Percentiles rank a stretch among this genome's conserved stretches.
phyloP scores from a whole-genome alignment of 2,329 filamentous ascomycete genomes.

The Fusarium subglutinans region DNA sequence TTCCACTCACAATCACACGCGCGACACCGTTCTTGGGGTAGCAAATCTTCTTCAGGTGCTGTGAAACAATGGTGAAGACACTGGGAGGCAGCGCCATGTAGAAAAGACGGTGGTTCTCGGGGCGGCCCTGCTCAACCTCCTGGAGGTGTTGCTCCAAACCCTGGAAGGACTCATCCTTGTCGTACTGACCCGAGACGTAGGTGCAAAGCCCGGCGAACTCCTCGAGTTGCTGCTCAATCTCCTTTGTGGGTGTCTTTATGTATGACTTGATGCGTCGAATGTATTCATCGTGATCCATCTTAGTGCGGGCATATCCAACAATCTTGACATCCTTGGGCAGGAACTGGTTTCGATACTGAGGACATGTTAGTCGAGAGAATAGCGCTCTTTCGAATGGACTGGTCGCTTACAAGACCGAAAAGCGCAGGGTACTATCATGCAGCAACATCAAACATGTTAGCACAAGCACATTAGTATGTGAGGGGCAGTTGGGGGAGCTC shows the following conservation, averaged over 20 bases:
- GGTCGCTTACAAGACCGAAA: conserved; percentile 87
- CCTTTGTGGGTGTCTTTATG: conserved; percentile 98
- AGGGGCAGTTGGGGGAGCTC: conserved; percentile 24
- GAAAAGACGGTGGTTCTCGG: conserved; percentile 91
- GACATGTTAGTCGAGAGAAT: conserved; percentile 12
- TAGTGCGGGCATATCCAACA: conserved; percentile 98
- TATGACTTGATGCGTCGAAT: conserved; percentile 94
- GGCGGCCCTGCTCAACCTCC: conserved; percentile 81
- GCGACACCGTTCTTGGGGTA: conserved; percentile 92
- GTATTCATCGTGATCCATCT: conserved; percentile 98
- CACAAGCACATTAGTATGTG: conserved; percentile 9
- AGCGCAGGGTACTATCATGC: conserved; percentile 84
- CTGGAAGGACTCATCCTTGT: conserved; percentile 94
- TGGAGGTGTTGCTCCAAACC: conserved; percentile 86
- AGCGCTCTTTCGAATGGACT: neutral
- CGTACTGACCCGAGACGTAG: conserved; percentile 97
- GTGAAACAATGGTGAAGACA: conserved; percentile 97
- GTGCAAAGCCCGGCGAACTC: conserved; percentile 89
- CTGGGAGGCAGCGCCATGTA: conserved; percentile 99
- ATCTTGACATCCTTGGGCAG: conserved; percentile 96
- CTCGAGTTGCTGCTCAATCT: conserved; percentile 93
- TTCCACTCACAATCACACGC: conserved; percentile 79
- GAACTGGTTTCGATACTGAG: conserved; percentile 97
- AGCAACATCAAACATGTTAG: conserved; percentile 37
- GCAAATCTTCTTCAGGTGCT: conserved; percentile 97